Conservation (phyloP, 1,139 yeast species). For the Debaryomyces nepalensis region DNA sequence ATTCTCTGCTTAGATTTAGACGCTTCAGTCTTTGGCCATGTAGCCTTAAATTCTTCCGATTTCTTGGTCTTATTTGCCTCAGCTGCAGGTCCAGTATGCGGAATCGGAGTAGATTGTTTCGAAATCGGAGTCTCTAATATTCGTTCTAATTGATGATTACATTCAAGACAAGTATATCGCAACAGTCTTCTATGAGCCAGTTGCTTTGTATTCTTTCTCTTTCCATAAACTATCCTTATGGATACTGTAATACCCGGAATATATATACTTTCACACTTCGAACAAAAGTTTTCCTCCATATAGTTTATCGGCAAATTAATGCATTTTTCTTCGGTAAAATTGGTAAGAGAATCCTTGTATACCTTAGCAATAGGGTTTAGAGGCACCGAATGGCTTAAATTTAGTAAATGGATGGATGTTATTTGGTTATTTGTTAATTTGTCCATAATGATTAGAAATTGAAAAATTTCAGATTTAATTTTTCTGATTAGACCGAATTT, state of each 20-base stretch:
- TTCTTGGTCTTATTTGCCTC: conserved; percentile 4
- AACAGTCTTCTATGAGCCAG: conserved; percentile 11
- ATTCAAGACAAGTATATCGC: conserved; percentile 20
- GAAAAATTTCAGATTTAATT: conserved; percentile 1
- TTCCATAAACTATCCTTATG: conserved; percentile 21
- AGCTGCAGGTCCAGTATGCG: background rate
- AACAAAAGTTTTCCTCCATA: conserved; percentile 41
- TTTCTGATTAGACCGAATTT: conserved; percentile 15
- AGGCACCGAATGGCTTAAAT: conserved; percentile 34
- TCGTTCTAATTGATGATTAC: conserved; percentile 13
- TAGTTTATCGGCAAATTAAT: conserved; percentile 35
- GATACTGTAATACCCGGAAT: conserved; percentile 51
- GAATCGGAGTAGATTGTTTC: conserved; percentile 9
- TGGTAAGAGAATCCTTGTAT: conserved; percentile 30
- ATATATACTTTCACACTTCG: conserved; percentile 46
- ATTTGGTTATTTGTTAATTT: conserved; percentile 23
- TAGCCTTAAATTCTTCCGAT: conserved; percentile 14
- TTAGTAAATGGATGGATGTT: conserved; percentile 34
- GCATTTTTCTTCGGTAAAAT: conserved; percentile 27
- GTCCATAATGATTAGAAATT: conserved; percentile 12
- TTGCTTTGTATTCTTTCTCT: conserved; percentile 14
- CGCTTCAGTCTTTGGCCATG: conserved; percentile 14
- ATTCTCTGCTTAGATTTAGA: conserved; percentile 29
- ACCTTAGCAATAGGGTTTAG: conserved; percentile 31
- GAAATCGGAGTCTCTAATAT: conserved; percentile 9